phyloP scores from a whole-genome alignment of 768 basidiomycete species.

The Suillus clintonianus region DNA sequence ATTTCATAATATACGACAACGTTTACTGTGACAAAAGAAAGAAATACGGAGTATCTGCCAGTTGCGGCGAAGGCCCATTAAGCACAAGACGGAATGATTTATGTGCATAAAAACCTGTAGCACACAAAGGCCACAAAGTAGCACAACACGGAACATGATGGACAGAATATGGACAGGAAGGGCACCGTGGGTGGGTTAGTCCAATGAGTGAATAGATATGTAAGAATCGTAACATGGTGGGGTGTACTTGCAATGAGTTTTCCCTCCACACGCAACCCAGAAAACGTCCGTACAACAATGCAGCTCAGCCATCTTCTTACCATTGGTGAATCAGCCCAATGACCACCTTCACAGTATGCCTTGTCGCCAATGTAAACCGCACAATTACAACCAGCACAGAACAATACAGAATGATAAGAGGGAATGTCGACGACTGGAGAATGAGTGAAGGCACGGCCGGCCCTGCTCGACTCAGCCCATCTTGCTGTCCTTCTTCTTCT shows the following conservation, averaged over 20 bases:
- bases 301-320: constrained; percentile 12
- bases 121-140: constrained; percentile 1
- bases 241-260: constrained; percentile 14
- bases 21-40: constrained; percentile 12
- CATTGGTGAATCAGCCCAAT: neutral
- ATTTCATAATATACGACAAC: constrained; percentile 8
- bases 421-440: constrained; percentile 31
- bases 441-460: constrained; percentile 26
- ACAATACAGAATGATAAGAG: constrained; percentile 26
- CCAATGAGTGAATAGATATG: constrained; percentile 36
- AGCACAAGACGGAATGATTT: constrained; percentile 5
- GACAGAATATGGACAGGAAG: constrained; percentile 17
- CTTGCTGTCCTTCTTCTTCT: constrained; percentile 92
- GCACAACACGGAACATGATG: constrained; percentile 5
- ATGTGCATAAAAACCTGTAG: constrained; percentile 8
- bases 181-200: constrained; percentile 19
- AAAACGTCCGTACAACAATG: constrained; percentile 23
- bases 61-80: constrained; percentile 1
- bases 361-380: constrained; percentile 4
- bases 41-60: neutral
- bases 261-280: constrained; percentile 22
- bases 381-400: constrained; percentile 11
- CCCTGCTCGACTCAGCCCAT: constrained; percentile 40
- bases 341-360: constrained; percentile 1
- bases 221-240: constrained; percentile 23